Evolutionary conservation across 768 basidiomycete genomes (phyloP).

Genomic region (Suillus paluster): DNA sequence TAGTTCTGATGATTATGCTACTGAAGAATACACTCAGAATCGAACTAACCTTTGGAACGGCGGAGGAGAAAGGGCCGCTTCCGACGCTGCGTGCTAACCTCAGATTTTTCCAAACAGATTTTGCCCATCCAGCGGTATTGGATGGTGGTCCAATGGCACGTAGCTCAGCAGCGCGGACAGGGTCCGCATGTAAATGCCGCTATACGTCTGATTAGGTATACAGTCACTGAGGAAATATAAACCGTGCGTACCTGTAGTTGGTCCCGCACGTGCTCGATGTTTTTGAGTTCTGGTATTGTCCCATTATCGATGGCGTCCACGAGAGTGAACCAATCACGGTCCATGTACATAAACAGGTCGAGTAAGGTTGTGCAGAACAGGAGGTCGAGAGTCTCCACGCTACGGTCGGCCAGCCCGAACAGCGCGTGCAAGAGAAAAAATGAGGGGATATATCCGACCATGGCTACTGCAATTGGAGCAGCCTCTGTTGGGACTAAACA

Average conservation of each 20-base stretch:
- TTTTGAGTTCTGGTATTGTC: constrained; percentile 22
- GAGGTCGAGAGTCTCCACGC: constrained; percentile 16
- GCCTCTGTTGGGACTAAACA: constrained; percentile 16
- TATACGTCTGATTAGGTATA: not conserved
- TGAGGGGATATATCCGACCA: constrained; percentile 19
- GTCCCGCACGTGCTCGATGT: constrained; percentile 17
- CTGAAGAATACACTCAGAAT: not conserved
- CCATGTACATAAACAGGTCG: constrained; percentile 25
- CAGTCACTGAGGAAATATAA: not conserved
- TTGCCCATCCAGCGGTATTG: constrained; percentile 21
- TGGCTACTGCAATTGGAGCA: constrained; percentile 13
- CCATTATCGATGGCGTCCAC: constrained; percentile 21
- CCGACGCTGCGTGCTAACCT: constrained; percentile 20
- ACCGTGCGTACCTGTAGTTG: constrained; percentile 19
- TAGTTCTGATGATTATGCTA: not conserved
- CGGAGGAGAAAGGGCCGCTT: constrained; percentile 22
- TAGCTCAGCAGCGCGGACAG: constrained; percentile 22
- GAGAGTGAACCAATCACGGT: constrained; percentile 24
- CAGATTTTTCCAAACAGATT: constrained; percentile 17
- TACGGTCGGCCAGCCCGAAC: constrained; percentile 17
- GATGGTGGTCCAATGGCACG: constrained; percentile 17
- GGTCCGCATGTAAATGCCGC: constrained; percentile 16
- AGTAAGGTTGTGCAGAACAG: constrained; percentile 23
- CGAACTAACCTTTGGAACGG: constrained; percentile 21
- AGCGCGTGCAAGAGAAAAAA: constrained; percentile 21